These are phyloP conservation scores for Epithele typhae DNA, from an alignment of 768 basidiomycete species.

Conservation along the genomic window DNA sequence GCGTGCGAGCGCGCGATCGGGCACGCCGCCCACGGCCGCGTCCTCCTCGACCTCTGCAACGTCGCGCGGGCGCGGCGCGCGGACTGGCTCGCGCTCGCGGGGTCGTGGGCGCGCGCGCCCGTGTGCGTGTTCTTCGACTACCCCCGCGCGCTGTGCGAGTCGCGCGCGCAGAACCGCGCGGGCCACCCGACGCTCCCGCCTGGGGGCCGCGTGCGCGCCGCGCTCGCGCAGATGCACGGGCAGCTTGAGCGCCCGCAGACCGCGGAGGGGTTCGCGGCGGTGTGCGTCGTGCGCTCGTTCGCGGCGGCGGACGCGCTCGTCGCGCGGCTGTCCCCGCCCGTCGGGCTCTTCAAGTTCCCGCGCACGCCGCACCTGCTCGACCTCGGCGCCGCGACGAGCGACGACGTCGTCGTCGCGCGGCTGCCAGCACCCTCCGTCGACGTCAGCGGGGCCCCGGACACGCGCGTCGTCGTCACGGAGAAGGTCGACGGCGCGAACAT, in stretches of 20 bases:
- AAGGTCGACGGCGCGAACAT: conserved; percentile 68
- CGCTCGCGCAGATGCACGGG: conserved; percentile 50
- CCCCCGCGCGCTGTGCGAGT: conserved; percentile 41
- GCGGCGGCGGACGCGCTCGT: conserved; percentile 47
- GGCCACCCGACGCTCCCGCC: conserved; percentile 60
- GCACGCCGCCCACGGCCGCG: conserved; percentile 27
- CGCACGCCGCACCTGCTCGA: conserved; percentile 57
- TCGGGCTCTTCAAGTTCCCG: conserved; percentile 52
- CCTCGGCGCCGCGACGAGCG: conserved; percentile 49
- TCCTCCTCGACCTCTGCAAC: conserved; percentile 58
- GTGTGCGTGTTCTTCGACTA: conserved; percentile 58
- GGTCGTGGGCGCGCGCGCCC: conserved; percentile 42
- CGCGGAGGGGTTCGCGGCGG: conserved; percentile 49
- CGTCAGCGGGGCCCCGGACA: not conserved
- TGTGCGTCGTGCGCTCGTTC: conserved; percentile 47
- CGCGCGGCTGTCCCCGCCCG: conserved; percentile 35
- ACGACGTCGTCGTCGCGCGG: conserved; percentile 42
- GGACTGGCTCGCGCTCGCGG: conserved; percentile 47
- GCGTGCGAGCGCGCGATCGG: conserved; percentile 51
- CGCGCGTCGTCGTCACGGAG: conserved; percentile 49
- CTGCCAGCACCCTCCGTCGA: no score
- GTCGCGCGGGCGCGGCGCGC: conserved; percentile 42
- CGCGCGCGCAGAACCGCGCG: conserved; percentile 50
- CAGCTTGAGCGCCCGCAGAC: conserved; percentile 40
- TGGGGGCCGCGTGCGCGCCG: conserved; percentile 49